Evolutionary conservation across 768 basidiomycete genomes (phyloP).

Genomic region (Hortiboletus flavorubellus): DNA sequence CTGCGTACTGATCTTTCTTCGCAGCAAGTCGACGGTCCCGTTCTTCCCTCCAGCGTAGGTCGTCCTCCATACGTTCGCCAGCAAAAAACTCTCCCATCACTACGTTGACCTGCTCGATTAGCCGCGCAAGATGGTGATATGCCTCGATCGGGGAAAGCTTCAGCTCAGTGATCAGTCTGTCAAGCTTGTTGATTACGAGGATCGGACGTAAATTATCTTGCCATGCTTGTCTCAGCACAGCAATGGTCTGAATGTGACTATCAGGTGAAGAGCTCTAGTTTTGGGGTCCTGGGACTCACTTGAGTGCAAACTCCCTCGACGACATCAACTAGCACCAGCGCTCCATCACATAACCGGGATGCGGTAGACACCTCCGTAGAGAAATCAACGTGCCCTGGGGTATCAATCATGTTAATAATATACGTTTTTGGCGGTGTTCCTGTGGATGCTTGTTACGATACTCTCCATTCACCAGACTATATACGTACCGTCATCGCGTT

Average conservation of each 20-base stretch:
- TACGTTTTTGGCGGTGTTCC: slow-evolving; percentile 64
- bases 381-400: slow-evolving; percentile 98
- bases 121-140: slow-evolving; percentile 87
- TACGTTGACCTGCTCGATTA: slow-evolving; percentile 97
- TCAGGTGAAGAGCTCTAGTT: not conserved
- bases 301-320: slow-evolving; percentile 99
- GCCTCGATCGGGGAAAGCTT: slow-evolving; percentile 89
- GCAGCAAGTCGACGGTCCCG: slow-evolving; percentile 76
- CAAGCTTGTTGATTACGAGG: slow-evolving; percentile 95
- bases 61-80: slow-evolving; percentile 94
- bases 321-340: slow-evolving; percentile 91
- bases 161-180: slow-evolving; percentile 91
- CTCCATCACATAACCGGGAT: slow-evolving; percentile 90
- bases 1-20: slow-evolving; percentile 68
- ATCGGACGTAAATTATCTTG: slow-evolving; percentile 83
- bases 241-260: slow-evolving; percentile 65
- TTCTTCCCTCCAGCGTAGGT: slow-evolving; percentile 90
- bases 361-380: slow-evolving; percentile 96
- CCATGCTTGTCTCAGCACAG: slow-evolving; percentile 95
- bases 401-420: slow-evolving; percentile 94
- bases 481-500: slow-evolving; percentile 58
- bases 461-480: slow-evolving; percentile 1
- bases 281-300: slow-evolving; percentile 43
- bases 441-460: slow-evolving; percentile 39
- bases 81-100: slow-evolving; percentile 98